These are phyloP conservation scores for Rhodocollybia butyracea DNA, from an alignment of 768 basidiomycete genomes.

Conservation along the genomic window DNA sequence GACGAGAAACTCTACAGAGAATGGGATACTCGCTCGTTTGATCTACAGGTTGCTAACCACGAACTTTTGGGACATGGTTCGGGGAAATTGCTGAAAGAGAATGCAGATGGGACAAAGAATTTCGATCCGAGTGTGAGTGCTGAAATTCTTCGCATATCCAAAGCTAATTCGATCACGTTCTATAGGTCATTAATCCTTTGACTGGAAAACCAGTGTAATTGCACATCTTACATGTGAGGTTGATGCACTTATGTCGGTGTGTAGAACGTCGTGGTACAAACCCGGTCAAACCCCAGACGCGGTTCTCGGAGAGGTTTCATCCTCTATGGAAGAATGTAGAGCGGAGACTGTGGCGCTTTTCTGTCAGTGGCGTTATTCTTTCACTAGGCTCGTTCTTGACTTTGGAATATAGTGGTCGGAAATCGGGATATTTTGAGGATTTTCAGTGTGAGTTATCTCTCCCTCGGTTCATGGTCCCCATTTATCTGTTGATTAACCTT, in stretches of 20 bases:
- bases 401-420: conserved; percentile 52
- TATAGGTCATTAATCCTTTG: conserved; percentile 74
- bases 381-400: neutral
- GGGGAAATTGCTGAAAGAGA: conserved; percentile 80
- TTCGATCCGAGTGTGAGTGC: conserved; percentile 52
- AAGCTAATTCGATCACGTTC: neutral
- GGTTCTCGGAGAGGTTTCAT: conserved; percentile 83
- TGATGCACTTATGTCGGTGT: neutral
- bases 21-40: conserved; percentile 79
- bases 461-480: no score
- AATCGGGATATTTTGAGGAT: conserved; percentile 76
- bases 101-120: conserved; percentile 72
- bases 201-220: conserved; percentile 72
- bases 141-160: conserved; percentile 38
- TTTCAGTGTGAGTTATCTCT: conserved; percentile 56
- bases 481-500: no score
- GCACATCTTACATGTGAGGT: neutral
- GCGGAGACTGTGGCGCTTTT: conserved; percentile 85
- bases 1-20: conserved; percentile 71
- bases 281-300: conserved; percentile 81
- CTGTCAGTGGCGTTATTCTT: conserved; percentile 39
- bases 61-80: conserved; percentile 85
- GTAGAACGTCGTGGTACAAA: conserved; percentile 82
- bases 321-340: conserved; percentile 92
- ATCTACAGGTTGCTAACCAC: conserved; percentile 89